Conservation (phyloP, 1,284 basidiomycete genomes). For the Mycena sp. region DNA sequence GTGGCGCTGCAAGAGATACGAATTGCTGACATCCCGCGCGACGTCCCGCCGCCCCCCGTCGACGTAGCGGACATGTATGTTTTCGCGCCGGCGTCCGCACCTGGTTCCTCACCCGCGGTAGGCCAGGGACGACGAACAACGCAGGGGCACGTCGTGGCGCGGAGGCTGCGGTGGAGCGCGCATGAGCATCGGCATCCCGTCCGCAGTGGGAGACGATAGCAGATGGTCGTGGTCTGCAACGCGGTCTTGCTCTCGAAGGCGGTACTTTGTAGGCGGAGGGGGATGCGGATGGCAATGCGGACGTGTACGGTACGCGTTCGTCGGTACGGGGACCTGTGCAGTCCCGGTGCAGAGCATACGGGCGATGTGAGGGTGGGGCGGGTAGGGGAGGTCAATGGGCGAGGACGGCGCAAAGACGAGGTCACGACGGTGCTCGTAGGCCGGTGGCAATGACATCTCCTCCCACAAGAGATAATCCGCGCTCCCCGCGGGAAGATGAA, state of each 20-base stretch:
- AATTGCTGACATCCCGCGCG: background rate
- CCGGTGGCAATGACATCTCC: background rate
- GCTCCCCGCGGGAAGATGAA: background rate
- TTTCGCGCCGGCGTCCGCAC: too few species aligned
- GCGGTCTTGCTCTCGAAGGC: background rate
- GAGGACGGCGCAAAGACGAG: background rate
- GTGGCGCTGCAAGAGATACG: background rate
- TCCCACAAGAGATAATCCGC: background rate
- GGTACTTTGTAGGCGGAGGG: background rate
- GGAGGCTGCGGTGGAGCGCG: too few species aligned
- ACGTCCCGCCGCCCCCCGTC: background rate
- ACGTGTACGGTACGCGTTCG: background rate
- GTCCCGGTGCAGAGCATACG: background rate
- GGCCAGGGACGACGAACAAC: too few species aligned
- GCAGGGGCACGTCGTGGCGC: too few species aligned
- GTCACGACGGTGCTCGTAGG: background rate
- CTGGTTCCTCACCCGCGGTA: too few species aligned
- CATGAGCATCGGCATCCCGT: background rate
- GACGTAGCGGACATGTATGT: background rate
- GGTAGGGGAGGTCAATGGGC: conserved; percentile 3
- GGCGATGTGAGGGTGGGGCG: background rate
- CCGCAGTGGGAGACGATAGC: background rate
- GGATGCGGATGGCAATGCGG: background rate
- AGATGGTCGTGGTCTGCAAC: background rate
- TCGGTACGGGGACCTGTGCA: background rate